Evolutionary conservation across 2,329 filamentous ascomycete genomes (phyloP), one percentile per base, ranked within the genome.

Genomic region (Pseudocercospora vitis): DNA sequence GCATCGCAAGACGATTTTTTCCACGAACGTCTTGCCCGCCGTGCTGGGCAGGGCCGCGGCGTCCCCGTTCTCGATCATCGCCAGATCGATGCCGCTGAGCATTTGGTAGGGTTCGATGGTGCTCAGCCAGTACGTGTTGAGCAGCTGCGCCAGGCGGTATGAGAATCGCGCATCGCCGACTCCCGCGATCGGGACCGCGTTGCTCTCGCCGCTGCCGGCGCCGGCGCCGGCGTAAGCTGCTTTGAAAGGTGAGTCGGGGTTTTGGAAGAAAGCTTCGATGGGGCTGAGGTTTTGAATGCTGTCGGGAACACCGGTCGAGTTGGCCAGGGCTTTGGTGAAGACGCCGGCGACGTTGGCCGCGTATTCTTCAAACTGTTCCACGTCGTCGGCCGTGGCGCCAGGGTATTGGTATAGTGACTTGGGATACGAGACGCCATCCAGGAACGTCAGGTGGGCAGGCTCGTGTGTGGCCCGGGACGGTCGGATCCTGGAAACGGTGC

Each of bases 61-160:
- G 5, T 33, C 18, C 11, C 18, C 42, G 9, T 26, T 39, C 5
- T 29, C 42, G n/a, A 48, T 40, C 33, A 19, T 28, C 11, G 45
- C 24, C 23, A 37, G 35, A 18, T 48, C 24, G 32, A 55, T 45
- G n/a, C 42, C 45, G 0, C 52, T 49, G 8, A 50, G 48, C 11
- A 60, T 23, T 3, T 53, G 42, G 23, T 31, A 58, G 1, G 57
- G 59, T 16, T 48, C 55, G 7, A 51, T 37, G 14, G 48, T 55
- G 21, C 23, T 29, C n/a, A 58, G 40, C 59, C 59, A 62, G 46
- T 56, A 58, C 7, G 59, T 62, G 50, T 62, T 62, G 3, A 62
- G 14, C 9, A 62, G 51, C 47, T 62, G 59, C 5, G 55, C 55
- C 7, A 59, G 29, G 6, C 59, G 52, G 2, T 45, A 29, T 7